A percentile compares a stretch with the other conserved stretches of the same genome.
phyloP scores from a whole-genome alignment of 768 basidiomycete genomes.

The Hemileccinum impolitum region DNA sequence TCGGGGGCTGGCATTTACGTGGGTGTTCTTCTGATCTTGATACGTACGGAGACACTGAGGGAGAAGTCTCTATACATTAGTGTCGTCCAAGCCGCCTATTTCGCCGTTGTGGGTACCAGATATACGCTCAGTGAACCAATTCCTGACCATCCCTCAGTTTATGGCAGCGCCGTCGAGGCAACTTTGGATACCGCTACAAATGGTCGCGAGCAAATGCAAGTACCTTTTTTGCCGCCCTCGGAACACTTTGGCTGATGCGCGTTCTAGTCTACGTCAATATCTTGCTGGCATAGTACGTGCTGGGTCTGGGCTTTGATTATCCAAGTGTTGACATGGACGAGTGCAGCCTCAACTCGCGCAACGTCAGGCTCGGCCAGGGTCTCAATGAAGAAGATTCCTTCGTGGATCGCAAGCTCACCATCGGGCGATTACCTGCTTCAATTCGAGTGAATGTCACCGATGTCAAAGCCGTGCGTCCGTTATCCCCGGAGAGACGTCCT shows the following conservation, averaged over 20 bases:
- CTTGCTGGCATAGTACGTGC: conserved; percentile 24
- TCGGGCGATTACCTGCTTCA: background rate
- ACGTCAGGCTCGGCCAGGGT: conserved; percentile 15
- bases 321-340: background rate
- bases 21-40: conserved; percentile 4
- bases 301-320: background rate
- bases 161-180: conserved; percentile 18
- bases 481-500: background rate
- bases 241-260: background rate
- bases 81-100: conserved; percentile 14
- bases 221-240: background rate
- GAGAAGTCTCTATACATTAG: conserved; percentile 4
- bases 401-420: conserved; percentile 1
- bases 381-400: conserved; percentile 25
- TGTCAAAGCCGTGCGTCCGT: conserved; percentile 16
- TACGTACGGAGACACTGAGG: background rate
- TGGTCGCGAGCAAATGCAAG: conserved; percentile 26
- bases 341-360: conserved; percentile 26
- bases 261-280: conserved; percentile 28
- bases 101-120: conserved; percentile 18
- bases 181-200: conserved; percentile 28
- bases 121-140: background rate
- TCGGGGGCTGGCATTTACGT: conserved; percentile 26
- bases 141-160: conserved; percentile 17
- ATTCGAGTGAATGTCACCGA: conserved; percentile 13